These are phyloP conservation scores for Gastrolobium villosum DNA, from an alignment of 306 rosid genomes.

Conservation along the genomic window DNA sequence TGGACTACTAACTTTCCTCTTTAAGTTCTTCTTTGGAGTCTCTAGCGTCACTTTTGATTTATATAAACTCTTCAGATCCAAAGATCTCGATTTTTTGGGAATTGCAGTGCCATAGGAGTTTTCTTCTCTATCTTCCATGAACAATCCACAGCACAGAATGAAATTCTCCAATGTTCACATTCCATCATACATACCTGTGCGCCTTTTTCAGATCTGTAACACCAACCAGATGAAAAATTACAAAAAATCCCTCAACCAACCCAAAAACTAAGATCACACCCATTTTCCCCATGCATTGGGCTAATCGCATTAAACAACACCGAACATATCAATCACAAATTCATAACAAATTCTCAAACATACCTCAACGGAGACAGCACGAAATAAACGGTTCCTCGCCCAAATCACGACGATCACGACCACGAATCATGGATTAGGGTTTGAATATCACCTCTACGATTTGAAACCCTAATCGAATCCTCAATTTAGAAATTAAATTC, in stretches of 20 bases:
- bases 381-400: constrained; percentile 41
- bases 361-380: constrained; percentile 59
- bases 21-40: constrained; percentile 50
- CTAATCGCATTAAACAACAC: constrained; percentile 26
- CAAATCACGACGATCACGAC: constrained; percentile 53
- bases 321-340: constrained; percentile 36
- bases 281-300: constrained; percentile 43
- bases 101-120: constrained; percentile 65
- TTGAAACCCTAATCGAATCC: constrained; percentile 65
- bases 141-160: constrained; percentile 58
- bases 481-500: constrained; percentile 48
- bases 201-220: constrained; percentile 75
- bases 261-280: constrained; percentile 48
- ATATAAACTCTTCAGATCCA: constrained; percentile 81
- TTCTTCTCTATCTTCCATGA: constrained; percentile 78
- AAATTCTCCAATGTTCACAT: constrained; percentile 68
- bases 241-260: constrained; percentile 37
- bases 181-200: constrained; percentile 68
- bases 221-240: constrained; percentile 16
- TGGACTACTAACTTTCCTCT: constrained; percentile 58
- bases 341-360: constrained; percentile 32
- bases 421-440: constrained; percentile 50
- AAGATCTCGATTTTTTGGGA: constrained; percentile 73
- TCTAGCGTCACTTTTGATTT: constrained; percentile 53
- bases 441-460: constrained; percentile 53